A percentile compares a stretch with the other conserved stretches of the same genome.
phyloP scores from a whole-genome alignment of 2,329 filamentous ascomycete genomes.

The Chaetomium globosum region DNA sequence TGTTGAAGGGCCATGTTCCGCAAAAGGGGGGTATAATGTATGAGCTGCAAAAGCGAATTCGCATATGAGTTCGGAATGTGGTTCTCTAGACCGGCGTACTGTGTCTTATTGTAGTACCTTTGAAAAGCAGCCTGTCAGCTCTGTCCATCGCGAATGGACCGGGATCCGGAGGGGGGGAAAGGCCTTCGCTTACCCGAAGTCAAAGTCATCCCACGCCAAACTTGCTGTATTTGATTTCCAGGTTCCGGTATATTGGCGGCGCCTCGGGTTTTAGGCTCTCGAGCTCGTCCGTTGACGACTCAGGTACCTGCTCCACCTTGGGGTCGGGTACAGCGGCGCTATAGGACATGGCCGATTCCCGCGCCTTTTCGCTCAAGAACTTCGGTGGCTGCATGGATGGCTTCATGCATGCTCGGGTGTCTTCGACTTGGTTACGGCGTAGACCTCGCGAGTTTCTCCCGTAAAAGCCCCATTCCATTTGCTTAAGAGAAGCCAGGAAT shows the following conservation, averaged over 20 bases:
- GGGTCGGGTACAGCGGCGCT: slow-evolving; percentile 49
- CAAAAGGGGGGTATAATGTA: slow-evolving; percentile 85
- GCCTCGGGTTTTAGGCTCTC: slow-evolving; percentile 79
- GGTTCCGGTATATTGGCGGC: slow-evolving; percentile 84
- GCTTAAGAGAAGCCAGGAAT: slow-evolving; percentile 68
- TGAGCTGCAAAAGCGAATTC: slow-evolving; percentile 86
- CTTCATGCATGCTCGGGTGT: slow-evolving; percentile 67
- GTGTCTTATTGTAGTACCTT: slow-evolving; percentile 89
- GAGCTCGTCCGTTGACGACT: slow-evolving; percentile 65
- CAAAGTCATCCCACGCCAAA: slow-evolving; percentile 99
- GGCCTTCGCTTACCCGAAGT: slow-evolving; percentile 71
- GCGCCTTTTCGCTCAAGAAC: slow-evolving; percentile 90
- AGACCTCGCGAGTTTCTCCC: slow-evolving; percentile 74
- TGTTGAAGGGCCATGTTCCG: slow-evolving; percentile 88
- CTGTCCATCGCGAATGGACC: neutral
- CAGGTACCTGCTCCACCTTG: slow-evolving; percentile 59
- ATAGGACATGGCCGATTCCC: slow-evolving; percentile 61
- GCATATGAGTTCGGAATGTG: slow-evolving; percentile 97
- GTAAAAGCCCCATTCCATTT: slow-evolving; percentile 74
- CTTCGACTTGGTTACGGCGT: slow-evolving; percentile 80
- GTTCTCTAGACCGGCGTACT: slow-evolving; percentile 88
- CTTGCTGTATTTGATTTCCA: slow-evolving; percentile 98
- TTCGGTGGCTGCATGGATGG: slow-evolving; percentile 74
- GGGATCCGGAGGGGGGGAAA: no score
- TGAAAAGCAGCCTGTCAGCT: slow-evolving; percentile 9